Evolutionary conservation across 805 yeast genomes (phyloP).

Genomic region (Saccharomyces eubayanus): DNA sequence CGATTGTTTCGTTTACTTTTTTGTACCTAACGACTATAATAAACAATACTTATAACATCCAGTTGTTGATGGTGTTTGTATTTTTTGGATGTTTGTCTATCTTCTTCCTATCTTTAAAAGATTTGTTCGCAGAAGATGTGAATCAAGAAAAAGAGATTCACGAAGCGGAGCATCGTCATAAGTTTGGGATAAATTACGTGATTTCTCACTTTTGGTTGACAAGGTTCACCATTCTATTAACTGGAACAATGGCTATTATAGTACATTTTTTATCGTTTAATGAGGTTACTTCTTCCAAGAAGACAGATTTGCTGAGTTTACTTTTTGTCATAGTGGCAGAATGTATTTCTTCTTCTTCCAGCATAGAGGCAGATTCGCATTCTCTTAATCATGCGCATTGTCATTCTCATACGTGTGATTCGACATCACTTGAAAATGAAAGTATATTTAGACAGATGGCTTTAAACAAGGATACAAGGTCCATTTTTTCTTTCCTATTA

Average conservation of each 20-base stretch:
- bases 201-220: slow-evolving; percentile 7
- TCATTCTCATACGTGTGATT: slow-evolving; percentile 1
- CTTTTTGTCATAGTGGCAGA: slow-evolving; percentile 16
- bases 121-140: slow-evolving; percentile 9
- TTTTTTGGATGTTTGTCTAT: slow-evolving; percentile 25
- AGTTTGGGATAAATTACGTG: background rate
- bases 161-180: background rate
- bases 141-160: background rate
- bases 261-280: slow-evolving; percentile 32
- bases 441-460: slow-evolving; percentile 31
- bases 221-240: slow-evolving; percentile 14
- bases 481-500: slow-evolving; percentile 79
- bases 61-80: slow-evolving; percentile 26
- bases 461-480: slow-evolving; percentile 61
- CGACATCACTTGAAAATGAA: slow-evolving; percentile 1
- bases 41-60: slow-evolving; percentile 8
- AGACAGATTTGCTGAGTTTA: slow-evolving; percentile 11
- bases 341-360: slow-evolving; percentile 1
- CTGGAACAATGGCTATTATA: slow-evolving; percentile 29
- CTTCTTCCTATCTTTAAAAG: slow-evolving; percentile 22
- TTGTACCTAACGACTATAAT: background rate
- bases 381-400: slow-evolving; percentile 9
- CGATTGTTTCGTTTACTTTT: background rate
- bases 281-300: slow-evolving; percentile 8
- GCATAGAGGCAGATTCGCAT: slow-evolving; percentile 2